Base-by-base conservation (phyloP, 768 basidiomycete genomes). In the Rhizopogon vulgaris region DNA sequence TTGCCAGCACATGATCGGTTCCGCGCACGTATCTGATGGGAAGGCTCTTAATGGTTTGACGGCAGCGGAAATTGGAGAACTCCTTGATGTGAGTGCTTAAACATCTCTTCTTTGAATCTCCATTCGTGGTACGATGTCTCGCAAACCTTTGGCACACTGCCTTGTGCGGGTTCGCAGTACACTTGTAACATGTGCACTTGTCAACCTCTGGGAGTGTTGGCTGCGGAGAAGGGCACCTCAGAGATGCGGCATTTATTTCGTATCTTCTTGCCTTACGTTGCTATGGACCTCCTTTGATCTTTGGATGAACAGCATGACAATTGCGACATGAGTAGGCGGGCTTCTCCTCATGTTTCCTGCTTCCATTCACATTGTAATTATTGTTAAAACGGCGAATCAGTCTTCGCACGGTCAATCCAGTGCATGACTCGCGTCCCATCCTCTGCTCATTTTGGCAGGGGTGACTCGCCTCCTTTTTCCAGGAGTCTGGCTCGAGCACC, bases 31-130 rank as follows among this genome's bases (percentile, higher is more conserved):
- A 54, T 8, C 11, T 41, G 14, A 8, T 45, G 17, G 55, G 39
- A 18, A 54, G 50, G 22, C 50, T 55, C 7, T 58, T 60, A 1
- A 52, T 30, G 59, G 58, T n/a, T 56, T 64, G 58, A 66, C 53
- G 25, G 66, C 68, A 43, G 60, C 55, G 43, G 56, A 69, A 52
- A 63, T 68, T 15, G 66, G 68, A 24, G 60, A 68, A 12, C 8
- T 69, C 8, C 55, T 68, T 58, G 66, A 68, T 56, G 66, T 68
- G 60, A 60, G 66, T 68, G 45, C 50, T 41, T 28, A 34, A 9
- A n/a, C 24, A 10, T 41, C 5, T 34, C 22, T 46, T 34, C 45
- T 3, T 46, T 32, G 8, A 45, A 22, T 45, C 30, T 45, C 30
- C 8, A 28, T 22, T 45, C 43, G 14, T 34, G 14, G 14, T 18